A percentile compares a stretch with the other conserved stretches of the same genome.
These are phyloP conservation scores for Camelina laxa DNA, from an alignment of 345 rosid species.

Conservation along the genomic window DNA sequence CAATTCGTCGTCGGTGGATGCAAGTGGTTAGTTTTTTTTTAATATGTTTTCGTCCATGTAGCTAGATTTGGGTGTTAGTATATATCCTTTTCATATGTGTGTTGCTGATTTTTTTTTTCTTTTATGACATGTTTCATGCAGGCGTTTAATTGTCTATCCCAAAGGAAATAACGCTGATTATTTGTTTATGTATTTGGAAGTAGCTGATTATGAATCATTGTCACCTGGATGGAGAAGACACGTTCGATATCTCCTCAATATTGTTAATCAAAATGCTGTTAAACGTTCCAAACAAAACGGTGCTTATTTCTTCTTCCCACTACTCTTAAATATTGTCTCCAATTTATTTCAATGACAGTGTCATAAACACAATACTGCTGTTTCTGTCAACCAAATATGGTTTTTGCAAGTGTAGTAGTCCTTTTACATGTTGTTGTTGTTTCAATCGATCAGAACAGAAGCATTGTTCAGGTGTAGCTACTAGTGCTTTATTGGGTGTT, in stretches of 20 bases:
- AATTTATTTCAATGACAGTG: neutral
- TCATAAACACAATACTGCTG: neutral
- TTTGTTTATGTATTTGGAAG: conserved; percentile 73
- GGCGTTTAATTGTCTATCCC: conserved; percentile 68
- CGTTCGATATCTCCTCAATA: conserved; percentile 60
- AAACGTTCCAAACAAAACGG: conserved; percentile 20
- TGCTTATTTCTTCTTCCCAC: neutral
- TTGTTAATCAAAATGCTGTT: conserved; percentile 55
- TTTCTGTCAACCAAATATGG: no score
- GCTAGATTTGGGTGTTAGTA: neutral
- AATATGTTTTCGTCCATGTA: neutral
- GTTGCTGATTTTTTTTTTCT: neutral
- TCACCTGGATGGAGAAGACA: conserved; percentile 82
- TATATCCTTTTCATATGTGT: neutral
- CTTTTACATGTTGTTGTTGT: no score
- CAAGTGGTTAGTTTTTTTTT: conserved; percentile 19
- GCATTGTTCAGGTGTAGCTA: neutral
- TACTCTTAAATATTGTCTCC: neutral
- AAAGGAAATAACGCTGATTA: conserved; percentile 76
- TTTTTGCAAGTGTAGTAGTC: no score
- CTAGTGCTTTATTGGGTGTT: conserved; percentile 5
- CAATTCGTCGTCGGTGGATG: neutral
- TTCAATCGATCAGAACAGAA: neutral
- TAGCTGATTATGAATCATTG: conserved; percentile 61
- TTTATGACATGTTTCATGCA: conserved; percentile 35